Evolutionary conservation across 768 basidiomycete genomes (phyloP), one percentile per base, ranked within the genome.

Genomic region (Auriculariales sp.): DNA sequence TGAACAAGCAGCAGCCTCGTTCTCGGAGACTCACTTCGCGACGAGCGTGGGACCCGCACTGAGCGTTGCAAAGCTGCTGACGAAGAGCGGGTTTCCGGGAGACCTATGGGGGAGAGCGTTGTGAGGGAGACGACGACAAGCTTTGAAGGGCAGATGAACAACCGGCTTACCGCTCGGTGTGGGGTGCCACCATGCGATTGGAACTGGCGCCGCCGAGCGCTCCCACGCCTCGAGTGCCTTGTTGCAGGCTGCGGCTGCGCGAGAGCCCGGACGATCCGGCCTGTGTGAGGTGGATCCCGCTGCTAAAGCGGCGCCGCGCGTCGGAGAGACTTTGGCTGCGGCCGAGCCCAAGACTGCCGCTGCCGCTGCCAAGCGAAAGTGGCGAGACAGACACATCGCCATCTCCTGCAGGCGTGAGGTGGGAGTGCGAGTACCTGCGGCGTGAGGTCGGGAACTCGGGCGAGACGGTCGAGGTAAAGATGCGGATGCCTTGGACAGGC

Each of bases 51-150:
- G 39, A 4, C 39, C 39, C 22, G 19, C 39, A 15, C 39, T 44
- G 39, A 44, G 39, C 22, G 39, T 44, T 9, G 39, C 39, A 24
- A 44, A 44, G 39, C 39, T 44, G 39, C 39, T 44, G 22, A 44
- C 39, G 19, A 44, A 44, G 39, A 44, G 39, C 19, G 39, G 39
- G 22, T 44, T 44, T 7, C 39, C 39, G 2, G 22, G 19, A n/a
- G n/a, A n/a, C n/a, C n/a, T n/a, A n/a, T n/a, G n/a, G n/a, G n/a
- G n/a, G n/a, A n/a, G n/a, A n/a, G n/a, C n/a, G n/a, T n/a, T n/a
- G n/a, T n/a, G n/a, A n/a, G n/a, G n/a, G n/a, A n/a, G n/a, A n/a
- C n/a, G n/a, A n/a, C n/a, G n/a, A n/a, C n/a, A n/a, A n/a, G n/a
- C n/a, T n/a, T n/a, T n/a, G n/a, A n/a, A n/a, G n/a, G n/a, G n/a